Percentiles rank a stretch among this genome's conserved stretches.
These are phyloP conservation scores for Dendrostoma leiphaemia DNA, from an alignment of 2,329 filamentous ascomycete genomes.

Conservation along the genomic window DNA sequence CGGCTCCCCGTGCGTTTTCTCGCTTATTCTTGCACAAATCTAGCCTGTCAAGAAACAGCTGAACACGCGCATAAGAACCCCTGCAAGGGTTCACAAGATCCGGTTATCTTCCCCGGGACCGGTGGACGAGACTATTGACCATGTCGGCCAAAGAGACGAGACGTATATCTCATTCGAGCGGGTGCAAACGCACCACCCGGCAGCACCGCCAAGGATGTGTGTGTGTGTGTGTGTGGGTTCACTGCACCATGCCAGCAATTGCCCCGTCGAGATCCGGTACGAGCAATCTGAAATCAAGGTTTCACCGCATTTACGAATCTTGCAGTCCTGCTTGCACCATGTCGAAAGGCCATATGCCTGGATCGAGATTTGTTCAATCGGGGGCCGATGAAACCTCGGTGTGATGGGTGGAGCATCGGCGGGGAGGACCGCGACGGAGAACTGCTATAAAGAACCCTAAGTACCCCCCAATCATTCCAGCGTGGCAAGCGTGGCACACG, in stretches of 20 bases:
- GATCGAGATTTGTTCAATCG: constrained; percentile 2
- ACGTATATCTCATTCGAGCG: background rate
- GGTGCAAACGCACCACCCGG: too few species aligned
- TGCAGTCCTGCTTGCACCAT: background rate
- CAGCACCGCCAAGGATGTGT: too few species aligned
- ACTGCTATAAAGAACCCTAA: too few species aligned
- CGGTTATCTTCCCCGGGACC: background rate
- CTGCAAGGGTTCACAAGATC: background rate
- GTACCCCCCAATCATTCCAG: too few species aligned
- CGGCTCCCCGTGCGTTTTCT: too few species aligned
- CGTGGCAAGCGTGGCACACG: too few species aligned
- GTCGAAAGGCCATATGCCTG: background rate
- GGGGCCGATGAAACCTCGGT: background rate
- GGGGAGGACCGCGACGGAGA: too few species aligned
- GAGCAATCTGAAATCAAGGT: background rate
- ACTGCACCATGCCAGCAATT: too few species aligned
- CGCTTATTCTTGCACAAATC: too few species aligned
- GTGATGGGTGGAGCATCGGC: background rate
- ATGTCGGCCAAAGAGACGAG: background rate
- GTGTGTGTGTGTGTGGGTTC: too few species aligned
- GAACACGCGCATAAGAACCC: constrained; percentile 1
- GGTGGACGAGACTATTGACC: constrained; percentile 1
- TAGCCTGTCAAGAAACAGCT: too few species aligned
- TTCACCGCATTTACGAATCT: background rate
- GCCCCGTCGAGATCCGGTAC: background rate